Conservation (phyloP, 768 basidiomycete species). For the Pholiota molesta region DNA sequence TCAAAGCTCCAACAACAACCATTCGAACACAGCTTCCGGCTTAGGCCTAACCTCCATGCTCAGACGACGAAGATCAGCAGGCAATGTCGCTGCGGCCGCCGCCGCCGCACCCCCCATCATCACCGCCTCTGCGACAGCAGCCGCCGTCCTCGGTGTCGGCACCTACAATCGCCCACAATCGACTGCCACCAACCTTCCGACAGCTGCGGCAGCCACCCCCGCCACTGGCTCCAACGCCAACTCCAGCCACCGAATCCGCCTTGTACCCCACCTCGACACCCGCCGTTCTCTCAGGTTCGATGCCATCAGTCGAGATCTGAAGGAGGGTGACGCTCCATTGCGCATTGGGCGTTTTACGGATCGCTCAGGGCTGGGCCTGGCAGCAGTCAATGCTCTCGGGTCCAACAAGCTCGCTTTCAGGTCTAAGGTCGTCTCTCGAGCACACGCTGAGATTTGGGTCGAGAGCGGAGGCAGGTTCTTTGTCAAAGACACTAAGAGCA, state of each 20-base stretch:
- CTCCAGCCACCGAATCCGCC: constrained; percentile 72
- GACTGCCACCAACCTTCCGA: background rate
- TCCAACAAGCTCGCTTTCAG: constrained; percentile 93
- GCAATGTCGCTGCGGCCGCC: constrained; percentile 43
- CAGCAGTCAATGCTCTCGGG: constrained; percentile 67
- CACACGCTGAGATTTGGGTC: constrained; percentile 94
- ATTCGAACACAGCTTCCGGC: constrained; percentile 25
- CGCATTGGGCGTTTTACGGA: constrained; percentile 97
- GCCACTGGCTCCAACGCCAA: constrained; percentile 16
- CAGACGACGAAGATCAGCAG: constrained; percentile 66
- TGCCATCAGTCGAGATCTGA: constrained; percentile 85
- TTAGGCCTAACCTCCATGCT: constrained; percentile 66
- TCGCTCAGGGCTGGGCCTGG: constrained; percentile 66
- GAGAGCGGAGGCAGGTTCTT: constrained; percentile 72
- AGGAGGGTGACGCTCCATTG: constrained; percentile 66
- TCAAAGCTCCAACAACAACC: constrained; percentile 28
- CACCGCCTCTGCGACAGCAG: constrained; percentile 28
- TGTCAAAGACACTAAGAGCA: constrained; percentile 88
- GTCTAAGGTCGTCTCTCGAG: constrained; percentile 91
- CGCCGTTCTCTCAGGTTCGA: constrained; percentile 90
- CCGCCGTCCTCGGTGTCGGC: constrained; percentile 24
- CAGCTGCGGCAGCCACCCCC: constrained; percentile 13
- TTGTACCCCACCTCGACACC: constrained; percentile 94
- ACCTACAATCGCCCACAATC: constrained; percentile 15
- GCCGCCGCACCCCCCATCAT: constrained; percentile 26